phyloP scores from a whole-genome alignment of 1,139 yeast species.

The Pichia sp. region DNA sequence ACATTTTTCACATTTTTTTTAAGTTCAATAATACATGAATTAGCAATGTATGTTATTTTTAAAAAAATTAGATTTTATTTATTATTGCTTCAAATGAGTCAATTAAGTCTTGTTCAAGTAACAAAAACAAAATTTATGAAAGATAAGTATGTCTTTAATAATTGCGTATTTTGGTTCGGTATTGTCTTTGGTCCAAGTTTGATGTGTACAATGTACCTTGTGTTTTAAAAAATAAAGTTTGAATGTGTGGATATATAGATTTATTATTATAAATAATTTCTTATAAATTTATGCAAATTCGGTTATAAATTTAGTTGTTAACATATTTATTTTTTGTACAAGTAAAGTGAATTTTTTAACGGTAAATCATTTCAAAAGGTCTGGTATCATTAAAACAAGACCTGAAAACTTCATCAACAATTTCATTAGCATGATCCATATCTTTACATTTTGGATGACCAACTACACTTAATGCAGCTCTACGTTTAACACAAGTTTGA shows the following conservation, averaged over 20 bases:
- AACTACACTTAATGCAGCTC: conserved; percentile 77
- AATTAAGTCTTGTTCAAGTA: conserved; percentile 58
- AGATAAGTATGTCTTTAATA: conserved; percentile 60
- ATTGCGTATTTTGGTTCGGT: conserved; percentile 86
- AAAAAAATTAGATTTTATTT: conserved; percentile 75
- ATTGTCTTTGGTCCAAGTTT: conserved; percentile 86
- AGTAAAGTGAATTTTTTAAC: conserved; percentile 30
- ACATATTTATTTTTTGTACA: conserved; percentile 8
- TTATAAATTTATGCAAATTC: too few species aligned
- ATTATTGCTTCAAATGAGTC: conserved; percentile 75
- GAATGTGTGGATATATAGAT: background rate
- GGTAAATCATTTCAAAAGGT: conserved; percentile 87
- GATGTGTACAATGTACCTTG: conserved; percentile 76
- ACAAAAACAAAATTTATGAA: conserved; percentile 47
- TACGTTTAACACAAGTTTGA: conserved; percentile 82
- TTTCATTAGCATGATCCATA: conserved; percentile 66
- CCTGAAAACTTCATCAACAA: conserved; percentile 84
- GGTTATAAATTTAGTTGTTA: too few species aligned
- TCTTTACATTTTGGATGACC: conserved; percentile 80
- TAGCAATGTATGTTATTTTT: conserved; percentile 87
- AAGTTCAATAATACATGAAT: conserved; percentile 80
- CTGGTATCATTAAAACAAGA: conserved; percentile 93
- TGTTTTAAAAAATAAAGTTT: conserved; percentile 41
- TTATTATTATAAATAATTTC: background rate
- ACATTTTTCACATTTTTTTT: conserved; percentile 75